These are phyloP conservation scores for Bruguiera hainesii DNA, from an alignment of 441 rosid genomes.

Conservation along the genomic window DNA sequence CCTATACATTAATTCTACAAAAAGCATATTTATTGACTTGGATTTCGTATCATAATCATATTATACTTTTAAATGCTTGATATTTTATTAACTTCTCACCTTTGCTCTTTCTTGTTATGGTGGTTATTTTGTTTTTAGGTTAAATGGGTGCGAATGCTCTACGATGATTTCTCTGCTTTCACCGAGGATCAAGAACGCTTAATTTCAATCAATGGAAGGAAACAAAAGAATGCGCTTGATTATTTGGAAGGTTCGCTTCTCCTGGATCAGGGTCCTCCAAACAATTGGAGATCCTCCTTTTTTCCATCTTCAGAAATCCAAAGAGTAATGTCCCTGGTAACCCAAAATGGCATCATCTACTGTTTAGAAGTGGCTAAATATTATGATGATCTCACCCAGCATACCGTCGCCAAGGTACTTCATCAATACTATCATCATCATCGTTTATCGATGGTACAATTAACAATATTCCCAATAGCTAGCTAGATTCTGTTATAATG, in stretches of 20 bases:
- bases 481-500: not conserved
- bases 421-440: not conserved
- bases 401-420: conserved; percentile 39
- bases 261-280: conserved; percentile 53
- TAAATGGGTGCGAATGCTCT: conserved; percentile 80
- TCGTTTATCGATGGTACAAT: not conserved
- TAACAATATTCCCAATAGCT: not conserved
- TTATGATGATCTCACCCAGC: conserved; percentile 47
- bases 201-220: conserved; percentile 59
- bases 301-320: conserved; percentile 56
- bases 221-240: conserved; percentile 42
- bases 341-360: conserved; percentile 59
- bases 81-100: not conserved
- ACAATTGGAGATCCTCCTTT: conserved; percentile 77
- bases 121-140: conserved; percentile 36
- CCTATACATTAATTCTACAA: too few relatives aligned
- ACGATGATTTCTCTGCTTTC: conserved; percentile 65
- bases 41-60: not conserved
- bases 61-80: too few relatives aligned
- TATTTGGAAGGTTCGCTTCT: conserved; percentile 80
- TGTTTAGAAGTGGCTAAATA: conserved; percentile 79
- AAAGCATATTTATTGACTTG: too few relatives aligned
- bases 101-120: not conserved
- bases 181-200: conserved; percentile 74
- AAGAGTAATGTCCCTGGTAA: conserved; percentile 50